These are phyloP conservation scores for Phycomyces blakesleeanus DNA, from an alignment of 192 early-diverging fungal species.

Conservation along the genomic window DNA sequence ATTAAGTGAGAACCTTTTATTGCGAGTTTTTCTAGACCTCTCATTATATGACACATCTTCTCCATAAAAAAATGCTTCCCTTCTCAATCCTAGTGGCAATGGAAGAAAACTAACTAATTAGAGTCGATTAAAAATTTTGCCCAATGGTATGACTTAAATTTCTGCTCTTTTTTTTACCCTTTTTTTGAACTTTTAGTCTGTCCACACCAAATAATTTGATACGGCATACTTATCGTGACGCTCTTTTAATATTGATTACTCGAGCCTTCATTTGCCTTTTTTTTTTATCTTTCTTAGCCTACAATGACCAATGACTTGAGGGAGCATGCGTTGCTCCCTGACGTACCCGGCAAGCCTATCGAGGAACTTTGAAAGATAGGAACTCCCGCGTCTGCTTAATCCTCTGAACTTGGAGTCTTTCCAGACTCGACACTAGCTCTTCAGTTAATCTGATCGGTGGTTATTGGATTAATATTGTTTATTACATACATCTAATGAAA, in stretches of 20 bases:
- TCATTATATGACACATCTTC: too few species aligned
- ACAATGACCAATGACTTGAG: conserved; percentile 18
- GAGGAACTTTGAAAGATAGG: conserved; percentile 15
- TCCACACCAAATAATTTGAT: too few species aligned
- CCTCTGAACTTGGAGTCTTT: conserved; percentile 14
- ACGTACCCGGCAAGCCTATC: conserved; percentile 14
- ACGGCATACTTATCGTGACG: conserved; percentile 3
- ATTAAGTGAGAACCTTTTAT: too few species aligned
- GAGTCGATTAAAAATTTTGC: too few species aligned
- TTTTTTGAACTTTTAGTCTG: too few species aligned
- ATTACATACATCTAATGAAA: conserved; percentile 15
- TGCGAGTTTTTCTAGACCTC: too few species aligned
- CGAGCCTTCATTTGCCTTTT: conserved; percentile 13
- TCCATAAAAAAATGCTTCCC: too few species aligned
- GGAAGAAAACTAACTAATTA: too few species aligned
- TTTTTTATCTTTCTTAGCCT: conserved; percentile 18
- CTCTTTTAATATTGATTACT: conserved; percentile 9
- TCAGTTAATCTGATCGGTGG: conserved; percentile 14
- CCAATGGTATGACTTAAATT: too few species aligned
- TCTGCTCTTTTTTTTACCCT: too few species aligned
- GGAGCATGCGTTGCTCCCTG: conserved; percentile 9
- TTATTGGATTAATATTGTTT: conserved; percentile 15
- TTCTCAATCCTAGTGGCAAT: too few species aligned
- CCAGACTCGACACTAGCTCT: conserved; percentile 14
- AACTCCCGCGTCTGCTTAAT: conserved; percentile 14